Evolutionary conservation across 2,329 filamentous ascomycete species (phyloP), one percentile per base, ranked within the genome.

Genomic region (Penicillium sp.): DNA sequence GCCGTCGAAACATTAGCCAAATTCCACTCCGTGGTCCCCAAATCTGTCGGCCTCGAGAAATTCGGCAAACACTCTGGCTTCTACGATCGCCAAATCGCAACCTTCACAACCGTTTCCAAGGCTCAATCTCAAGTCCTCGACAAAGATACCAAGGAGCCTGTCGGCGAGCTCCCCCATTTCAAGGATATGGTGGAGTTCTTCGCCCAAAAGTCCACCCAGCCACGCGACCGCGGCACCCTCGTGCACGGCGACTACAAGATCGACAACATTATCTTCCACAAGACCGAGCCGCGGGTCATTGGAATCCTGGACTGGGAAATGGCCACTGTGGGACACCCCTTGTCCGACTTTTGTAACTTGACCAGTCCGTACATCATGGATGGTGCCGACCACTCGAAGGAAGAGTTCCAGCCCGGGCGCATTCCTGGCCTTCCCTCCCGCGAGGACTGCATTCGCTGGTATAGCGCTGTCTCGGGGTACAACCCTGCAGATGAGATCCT

Each of bases 251-350:
- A 99, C 76, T 99, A 94, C 81, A 99, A 98, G 81, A 96, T 94
- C 70, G 90, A 95, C 75, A 95, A 95, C 69, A 75, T 94, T 65
- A 87, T 95, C 41, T 99, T 96, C 75, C 91, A 97, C 79, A 90
- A 90, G 78, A 93, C 90, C 0, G 89, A 94, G 74, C 87, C 93
- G 6, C 82, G 88, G 54, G 93, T 98, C 13, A 93, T 98, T 76
- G 95, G 94, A 4, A 92, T 98, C 55, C 79, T 98, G 6, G 95
- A 99, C 78, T 98, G 94, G 94, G 95, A 98, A 80, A 96, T 99
- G 92, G 92, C 92, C 37, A 98, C 95, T 0, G 88, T 97, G 55
- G 95, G 95, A n/a, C 94, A 99, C 75, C 95, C 95, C 1, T 84
- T 98, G 22, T 94, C 90, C 6, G 95, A 99, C 73, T 81, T 98